phyloP scores from a whole-genome alignment of 2,329 filamentous ascomycete species.

The Exophiala viscosa region DNA sequence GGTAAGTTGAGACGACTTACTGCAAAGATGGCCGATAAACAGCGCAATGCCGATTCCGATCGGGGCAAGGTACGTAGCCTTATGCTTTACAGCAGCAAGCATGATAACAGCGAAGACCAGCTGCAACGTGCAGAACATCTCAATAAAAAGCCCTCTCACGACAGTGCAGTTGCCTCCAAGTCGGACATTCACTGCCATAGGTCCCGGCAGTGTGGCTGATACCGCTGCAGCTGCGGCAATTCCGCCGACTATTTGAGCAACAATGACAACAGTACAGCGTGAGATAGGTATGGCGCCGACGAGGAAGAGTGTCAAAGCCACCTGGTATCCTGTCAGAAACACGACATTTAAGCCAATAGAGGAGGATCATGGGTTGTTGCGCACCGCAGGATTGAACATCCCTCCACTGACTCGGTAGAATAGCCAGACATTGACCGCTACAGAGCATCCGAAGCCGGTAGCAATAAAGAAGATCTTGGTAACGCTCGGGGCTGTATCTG shows the following conservation, averaged over 20 bases:
- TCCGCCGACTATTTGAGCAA: conserved; percentile 55
- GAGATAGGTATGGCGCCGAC: conserved; percentile 53
- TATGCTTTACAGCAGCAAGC: conserved; percentile 69
- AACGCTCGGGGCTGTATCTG: conserved; percentile 5
- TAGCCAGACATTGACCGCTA: conserved; percentile 52
- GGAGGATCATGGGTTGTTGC: too few species aligned
- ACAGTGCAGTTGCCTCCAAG: conserved; percentile 51
- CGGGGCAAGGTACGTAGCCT: conserved; percentile 66
- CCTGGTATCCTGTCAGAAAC: too few species aligned
- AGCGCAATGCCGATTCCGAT: conserved; percentile 68
- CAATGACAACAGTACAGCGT: conserved; percentile 51
- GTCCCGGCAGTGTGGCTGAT: conserved; percentile 54
- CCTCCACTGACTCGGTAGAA: conserved; percentile 52
- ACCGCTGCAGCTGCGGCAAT: conserved; percentile 59
- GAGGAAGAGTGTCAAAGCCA: conserved; percentile 56
- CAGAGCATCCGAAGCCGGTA: conserved; percentile 43
- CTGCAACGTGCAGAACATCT: conserved; percentile 62
- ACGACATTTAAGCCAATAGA: too few species aligned
- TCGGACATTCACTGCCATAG: conserved; percentile 53
- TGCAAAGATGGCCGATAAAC: conserved; percentile 57
- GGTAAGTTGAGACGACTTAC: conserved; percentile 27
- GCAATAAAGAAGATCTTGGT: conserved; percentile 25
- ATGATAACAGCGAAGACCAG: conserved; percentile 64
- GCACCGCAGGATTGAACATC: conserved; percentile 51
- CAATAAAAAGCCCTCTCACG: conserved; percentile 61